Base-by-base conservation (phyloP, 139 green algal species). In the Picochlorum costavermella region DNA sequence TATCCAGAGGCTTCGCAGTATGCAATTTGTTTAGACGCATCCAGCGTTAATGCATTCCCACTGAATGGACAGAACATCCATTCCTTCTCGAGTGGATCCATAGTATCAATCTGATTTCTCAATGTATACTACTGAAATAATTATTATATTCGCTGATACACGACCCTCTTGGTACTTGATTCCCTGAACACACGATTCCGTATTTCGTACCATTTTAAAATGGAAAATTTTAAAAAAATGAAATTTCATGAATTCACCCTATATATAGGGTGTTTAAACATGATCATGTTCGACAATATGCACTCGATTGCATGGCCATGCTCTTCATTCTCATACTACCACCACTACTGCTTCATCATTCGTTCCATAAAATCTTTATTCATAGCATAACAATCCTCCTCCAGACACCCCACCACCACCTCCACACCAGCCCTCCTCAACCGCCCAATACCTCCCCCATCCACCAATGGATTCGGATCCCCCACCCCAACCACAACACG, bases 381-480 rank as follows among this genome's bases (percentile, higher is more conserved):
- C 55, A 95, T 75, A 11, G 74, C 71, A 48, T 70, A 84, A 5
- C 63, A 64, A 10, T 79, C 46, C 31, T 73, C 60, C 73, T 92
- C 88, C 13, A 78, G 44, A 1, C 88, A 87, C 5, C 73, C 63
- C 31, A 86, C 56, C 1, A 40, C 58, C 43, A 91, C 83, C 6
- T 82, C 26, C 26, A 96, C 87, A 17, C 90, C 88, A 8, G 85
- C 88, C 8, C 66, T 51, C 30, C 68, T 50, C 61, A 95, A 64
- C 23, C 80, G 90, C 1, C 61, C 69, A 1, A 95, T 74, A 11
- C 88, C 86, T 37, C 79, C 66, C 1, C 83, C 83, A 4, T 76
- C 84, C n/a, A 97, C 90, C 48, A 95, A 72, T 0, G 90, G 90
- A 73, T 97, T 96, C 3, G 90, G 90, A 67, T 97, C 90, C 1